Percentiles rank a stretch among this genome's conserved stretches.
phyloP scores from a whole-genome alignment of 768 basidiomycete genomes.

The Leccinum incarnatum region DNA sequence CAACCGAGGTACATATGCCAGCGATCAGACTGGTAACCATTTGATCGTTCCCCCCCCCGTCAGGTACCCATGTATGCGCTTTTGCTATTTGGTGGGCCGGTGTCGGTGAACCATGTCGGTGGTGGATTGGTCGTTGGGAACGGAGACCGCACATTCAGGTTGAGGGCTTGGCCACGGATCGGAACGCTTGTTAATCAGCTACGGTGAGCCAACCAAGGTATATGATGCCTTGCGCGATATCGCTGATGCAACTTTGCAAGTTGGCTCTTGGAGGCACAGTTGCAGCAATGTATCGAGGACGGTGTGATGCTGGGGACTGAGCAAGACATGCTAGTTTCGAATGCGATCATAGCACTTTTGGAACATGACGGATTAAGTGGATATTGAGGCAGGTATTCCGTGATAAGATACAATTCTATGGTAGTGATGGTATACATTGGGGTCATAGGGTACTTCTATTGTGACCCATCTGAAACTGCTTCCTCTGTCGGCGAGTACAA shows the following conservation, averaged over 20 bases:
- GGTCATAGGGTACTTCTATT: neutral
- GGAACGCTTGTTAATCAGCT: conserved; percentile 87
- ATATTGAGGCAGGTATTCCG: neutral
- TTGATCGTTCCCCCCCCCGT: neutral
- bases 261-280: conserved; percentile 65
- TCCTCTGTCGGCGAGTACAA: neutral
- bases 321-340: conserved; percentile 52
- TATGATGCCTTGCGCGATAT: neutral
- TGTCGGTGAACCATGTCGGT: conserved; percentile 74
- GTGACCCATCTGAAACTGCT: conserved; percentile 1
- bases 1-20: conserved; percentile 64
- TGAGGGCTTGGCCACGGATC: conserved; percentile 87
- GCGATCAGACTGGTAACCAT: neutral
- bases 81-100: conserved; percentile 78
- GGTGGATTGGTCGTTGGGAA: conserved; percentile 70
- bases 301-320: conserved; percentile 47
- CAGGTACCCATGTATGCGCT: conserved; percentile 88
- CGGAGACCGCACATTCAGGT: conserved; percentile 51
- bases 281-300: conserved; percentile 62
- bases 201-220: conserved; percentile 45
- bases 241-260: conserved; percentile 33
- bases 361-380: conserved; percentile 34
- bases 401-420: conserved; percentile 19
- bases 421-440: conserved; percentile 6
- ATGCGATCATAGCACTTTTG: conserved; percentile 41